Conservation (phyloP, 176 grass and related monocot species). For the Leersia perrieri region DNA sequence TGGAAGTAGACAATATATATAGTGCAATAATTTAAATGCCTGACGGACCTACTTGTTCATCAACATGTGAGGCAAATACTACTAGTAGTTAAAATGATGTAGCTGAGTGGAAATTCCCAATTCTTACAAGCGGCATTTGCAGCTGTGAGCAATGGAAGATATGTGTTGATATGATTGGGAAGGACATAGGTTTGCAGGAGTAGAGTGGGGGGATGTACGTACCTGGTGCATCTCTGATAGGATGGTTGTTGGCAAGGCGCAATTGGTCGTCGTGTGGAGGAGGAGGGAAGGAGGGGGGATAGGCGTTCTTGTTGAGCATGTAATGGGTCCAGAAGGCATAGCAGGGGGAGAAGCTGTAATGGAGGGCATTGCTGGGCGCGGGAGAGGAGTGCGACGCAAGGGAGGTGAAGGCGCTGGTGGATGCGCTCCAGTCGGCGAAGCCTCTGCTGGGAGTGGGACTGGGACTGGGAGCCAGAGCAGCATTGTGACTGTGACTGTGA, state of each 20-base stretch:
- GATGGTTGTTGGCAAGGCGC: constrained; percentile 25
- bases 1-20: not conserved
- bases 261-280: constrained; percentile 27
- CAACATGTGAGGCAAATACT: not conserved
- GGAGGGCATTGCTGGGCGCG: constrained; percentile 24
- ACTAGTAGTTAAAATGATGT: not conserved
- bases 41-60: not conserved
- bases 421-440: constrained; percentile 37
- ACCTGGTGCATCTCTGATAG: constrained; percentile 42
- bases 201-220: not conserved
- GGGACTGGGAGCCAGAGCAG: not conserved
- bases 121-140: not conserved
- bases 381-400: not conserved
- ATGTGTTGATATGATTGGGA: not conserved
- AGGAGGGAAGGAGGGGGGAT: constrained; percentile 32
- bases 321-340: constrained; percentile 39
- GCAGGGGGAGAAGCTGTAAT: constrained; percentile 38
- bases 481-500: constrained; percentile 2
- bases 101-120: not conserved
- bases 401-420: constrained; percentile 27
- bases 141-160: not conserved
- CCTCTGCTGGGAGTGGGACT: constrained; percentile 17
- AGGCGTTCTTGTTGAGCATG: constrained; percentile 44
- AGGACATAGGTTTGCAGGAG: not conserved
- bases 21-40: not conserved